Evolutionary conservation across 1,284 basidiomycete genomes (phyloP), one percentile per base, ranked within the genome.

Genomic region (Papiliotrema fonsecae): DNA sequence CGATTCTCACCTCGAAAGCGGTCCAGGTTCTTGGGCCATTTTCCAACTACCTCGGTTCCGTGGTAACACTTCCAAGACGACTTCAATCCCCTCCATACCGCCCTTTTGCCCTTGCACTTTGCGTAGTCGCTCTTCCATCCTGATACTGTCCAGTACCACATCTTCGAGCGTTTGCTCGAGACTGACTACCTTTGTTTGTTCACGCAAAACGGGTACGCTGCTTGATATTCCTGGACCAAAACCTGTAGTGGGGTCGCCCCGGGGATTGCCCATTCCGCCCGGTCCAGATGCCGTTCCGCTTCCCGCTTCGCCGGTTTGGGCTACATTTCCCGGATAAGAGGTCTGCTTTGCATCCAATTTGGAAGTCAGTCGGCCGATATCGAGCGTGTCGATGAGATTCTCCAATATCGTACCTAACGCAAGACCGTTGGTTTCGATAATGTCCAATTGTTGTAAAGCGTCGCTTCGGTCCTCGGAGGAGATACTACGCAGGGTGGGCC

Each of bases 61-160:
- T n/a, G 65, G 65, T 41, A 62, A 47, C 2, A 67, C 58, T 42
- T 70, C 68, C n/a, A 70, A 21, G 22, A 67, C 61, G 22, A 65
- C 54, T 45, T 70, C 68, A 6, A 70, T 57, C 34, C 60, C 42
- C 7, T 64, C 60, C 48, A 64, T 45, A 16, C 57, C 37, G 1
- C 6, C 41, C 22, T n/a, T 6, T 16, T 7, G 13, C 6, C 37
- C 37, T 13, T 39, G 37, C 6, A 65, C 54, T n/a, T 51, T 41
- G 31, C 66, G 52, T 19, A 54, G 28, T 47, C 61, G 61, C 24
- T 45, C 52, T 31, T 69, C 65, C 16, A 57, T 26, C 21, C 47
- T 47, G 30, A 64, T 57, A 4, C 56, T 56, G 35, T 63, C 56
- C 24, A 55, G 47, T n/a, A 68, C 55, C 0, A 65, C 56, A 9